Conservation (phyloP, 352 stramenopile species). For the Pythium brachiatum region DNA sequence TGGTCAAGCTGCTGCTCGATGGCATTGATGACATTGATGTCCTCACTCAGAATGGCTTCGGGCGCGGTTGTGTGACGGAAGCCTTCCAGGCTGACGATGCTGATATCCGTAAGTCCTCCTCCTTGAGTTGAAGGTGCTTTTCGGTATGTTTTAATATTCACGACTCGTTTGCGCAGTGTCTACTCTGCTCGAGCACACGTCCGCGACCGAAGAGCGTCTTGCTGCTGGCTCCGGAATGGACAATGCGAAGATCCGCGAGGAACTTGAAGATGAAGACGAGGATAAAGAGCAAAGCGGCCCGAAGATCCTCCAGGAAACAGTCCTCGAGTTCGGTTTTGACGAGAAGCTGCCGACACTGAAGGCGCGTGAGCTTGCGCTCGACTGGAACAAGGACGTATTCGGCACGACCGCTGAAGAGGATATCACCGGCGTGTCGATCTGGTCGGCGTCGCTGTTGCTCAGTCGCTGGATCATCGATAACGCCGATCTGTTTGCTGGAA, state of each 20-base stretch:
- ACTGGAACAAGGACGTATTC: conserved; percentile 85
- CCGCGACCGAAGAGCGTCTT: conserved; percentile 72
- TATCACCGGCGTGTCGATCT: conserved; percentile 86
- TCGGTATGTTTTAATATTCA: background rate
- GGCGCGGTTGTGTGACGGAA: conserved; percentile 76
- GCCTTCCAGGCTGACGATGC: conserved; percentile 83
- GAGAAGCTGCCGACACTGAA: conserved; percentile 53
- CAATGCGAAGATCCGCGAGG: conserved; percentile 58
- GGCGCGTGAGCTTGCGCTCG: conserved; percentile 73
- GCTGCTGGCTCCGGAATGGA: conserved; percentile 71
- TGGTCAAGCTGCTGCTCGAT: conserved; percentile 73
- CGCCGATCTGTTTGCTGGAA: conserved; percentile 54
- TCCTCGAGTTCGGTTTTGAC: conserved; percentile 79
- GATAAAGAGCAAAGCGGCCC: conserved; percentile 32
- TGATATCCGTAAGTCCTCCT: conserved; percentile 61
- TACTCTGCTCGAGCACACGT: conserved; percentile 72
- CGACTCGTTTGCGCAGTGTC: conserved; percentile 40
- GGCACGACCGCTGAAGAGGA: conserved; percentile 77
- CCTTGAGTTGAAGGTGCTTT: background rate
- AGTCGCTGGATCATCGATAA: conserved; percentile 83
- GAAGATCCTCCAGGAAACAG: conserved; percentile 79
- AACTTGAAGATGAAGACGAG: conserved; percentile 48
- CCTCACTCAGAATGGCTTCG: conserved; percentile 79
- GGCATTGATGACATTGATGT: conserved; percentile 74
- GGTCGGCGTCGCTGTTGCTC: conserved; percentile 84